These are phyloP conservation scores for Hymenoscyphus scutula DNA, from an alignment of 2,329 filamentous ascomycete genomes.

Conservation along the genomic window DNA sequence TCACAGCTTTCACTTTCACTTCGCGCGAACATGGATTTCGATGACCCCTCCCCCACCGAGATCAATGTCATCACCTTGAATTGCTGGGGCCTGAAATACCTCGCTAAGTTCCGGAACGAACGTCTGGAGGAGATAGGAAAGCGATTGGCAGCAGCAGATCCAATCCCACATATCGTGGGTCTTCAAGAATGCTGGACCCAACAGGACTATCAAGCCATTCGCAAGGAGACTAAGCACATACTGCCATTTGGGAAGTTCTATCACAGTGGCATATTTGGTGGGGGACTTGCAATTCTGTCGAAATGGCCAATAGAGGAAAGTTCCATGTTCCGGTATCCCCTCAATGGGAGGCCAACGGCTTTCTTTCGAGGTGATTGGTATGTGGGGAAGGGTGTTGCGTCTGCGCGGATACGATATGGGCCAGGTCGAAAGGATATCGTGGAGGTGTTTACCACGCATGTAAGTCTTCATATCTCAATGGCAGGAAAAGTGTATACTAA, in stretches of 20 bases:
- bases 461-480: constrained; percentile 39
- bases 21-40: constrained; percentile 25
- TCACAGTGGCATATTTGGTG: constrained; percentile 82
- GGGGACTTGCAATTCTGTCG: constrained; percentile 83
- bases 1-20: no score
- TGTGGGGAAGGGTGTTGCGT: constrained; percentile 90
- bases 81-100: constrained; percentile 92
- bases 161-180: constrained; percentile 80
- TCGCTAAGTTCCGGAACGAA: constrained; percentile 73
- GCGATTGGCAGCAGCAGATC: constrained; percentile 66
- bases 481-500: constrained; percentile 38
- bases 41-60: constrained; percentile 45
- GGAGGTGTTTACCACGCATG: constrained; percentile 92
- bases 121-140: constrained; percentile 82
- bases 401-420: constrained; percentile 73
- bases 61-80: constrained; percentile 87
- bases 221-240: constrained; percentile 66
- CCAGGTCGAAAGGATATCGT: constrained; percentile 62
- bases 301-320: constrained; percentile 91
- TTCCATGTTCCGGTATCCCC: constrained; percentile 80
- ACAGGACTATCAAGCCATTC: constrained; percentile 77
- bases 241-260: constrained; percentile 95
- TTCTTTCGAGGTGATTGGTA: constrained; percentile 97
- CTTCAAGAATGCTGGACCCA: constrained; percentile 94
- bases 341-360: constrained; percentile 89